Conservation (phyloP, 164 flowering plant species). For the Stephania japonica region DNA sequence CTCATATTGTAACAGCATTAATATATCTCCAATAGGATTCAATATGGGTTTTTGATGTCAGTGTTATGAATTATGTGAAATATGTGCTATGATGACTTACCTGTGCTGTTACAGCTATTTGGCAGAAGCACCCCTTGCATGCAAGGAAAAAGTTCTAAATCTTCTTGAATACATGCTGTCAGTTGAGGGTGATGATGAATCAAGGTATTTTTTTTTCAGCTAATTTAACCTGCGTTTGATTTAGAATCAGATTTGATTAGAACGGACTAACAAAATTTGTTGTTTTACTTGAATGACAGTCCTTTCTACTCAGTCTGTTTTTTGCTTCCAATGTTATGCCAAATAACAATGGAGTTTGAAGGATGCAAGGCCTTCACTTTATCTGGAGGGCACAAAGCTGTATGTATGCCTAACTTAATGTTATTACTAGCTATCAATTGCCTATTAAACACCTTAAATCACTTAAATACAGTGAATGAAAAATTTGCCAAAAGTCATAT, state of each 20-base stretch:
- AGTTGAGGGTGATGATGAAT: slow-evolving; percentile 78
- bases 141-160: slow-evolving; percentile 51
- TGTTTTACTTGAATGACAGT: slow-evolving; percentile 34
- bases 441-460: too few relatives aligned
- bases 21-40: not conserved
- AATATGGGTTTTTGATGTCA: not conserved
- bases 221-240: not conserved
- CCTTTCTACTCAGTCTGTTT: slow-evolving; percentile 72
- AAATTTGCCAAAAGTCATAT: too few relatives aligned
- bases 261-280: slow-evolving; percentile 3
- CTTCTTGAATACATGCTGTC: slow-evolving; percentile 66
- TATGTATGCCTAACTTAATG: slow-evolving; percentile 27
- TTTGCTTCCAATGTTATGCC: slow-evolving; percentile 88
- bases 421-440: not conserved
- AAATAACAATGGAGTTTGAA: slow-evolving; percentile 64
- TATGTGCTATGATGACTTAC: too few relatives aligned
- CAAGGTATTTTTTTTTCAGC: slow-evolving; percentile 36
- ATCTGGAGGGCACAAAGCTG: slow-evolving; percentile 57
- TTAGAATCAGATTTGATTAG: not conserved
- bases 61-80: too few relatives aligned
- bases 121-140: slow-evolving; percentile 75
- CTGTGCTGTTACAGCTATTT: slow-evolving; percentile 51
- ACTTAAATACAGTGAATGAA: too few relatives aligned
- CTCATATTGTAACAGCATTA: not conserved
- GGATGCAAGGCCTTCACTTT: slow-evolving; percentile 57